phyloP scores from a whole-genome alignment of 805 yeast species.

The Candida vartiovaarae region DNA sequence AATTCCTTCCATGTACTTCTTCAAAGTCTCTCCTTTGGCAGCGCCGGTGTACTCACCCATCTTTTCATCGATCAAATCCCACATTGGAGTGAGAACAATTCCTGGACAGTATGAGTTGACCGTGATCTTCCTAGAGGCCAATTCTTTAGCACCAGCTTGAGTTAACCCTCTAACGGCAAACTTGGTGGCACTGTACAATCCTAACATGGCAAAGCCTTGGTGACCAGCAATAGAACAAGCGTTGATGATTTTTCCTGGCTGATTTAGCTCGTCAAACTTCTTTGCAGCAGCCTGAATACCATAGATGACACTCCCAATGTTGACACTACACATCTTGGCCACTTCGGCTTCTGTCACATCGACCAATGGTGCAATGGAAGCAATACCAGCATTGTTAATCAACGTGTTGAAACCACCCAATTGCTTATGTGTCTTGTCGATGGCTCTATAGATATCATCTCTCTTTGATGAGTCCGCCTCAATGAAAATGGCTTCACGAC shows the following conservation, averaged over 20 bases:
- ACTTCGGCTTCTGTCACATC: conserved; percentile 25
- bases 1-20: conserved; percentile 21
- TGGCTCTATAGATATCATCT: conserved; percentile 22
- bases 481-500: conserved; percentile 20
- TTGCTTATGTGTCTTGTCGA: conserved; percentile 22
- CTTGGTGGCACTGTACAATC: conserved; percentile 30
- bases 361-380: conserved; percentile 22
- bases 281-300: conserved; percentile 29
- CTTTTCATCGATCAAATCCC: conserved; percentile 25
- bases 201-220: conserved; percentile 25
- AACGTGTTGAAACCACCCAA: conserved; percentile 30
- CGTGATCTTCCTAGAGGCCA: conserved; percentile 29
- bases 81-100: conserved; percentile 33
- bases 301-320: conserved; percentile 27
- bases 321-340: conserved; percentile 20
- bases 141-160: conserved; percentile 32
- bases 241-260: conserved; percentile 33
- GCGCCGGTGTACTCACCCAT: conserved; percentile 22
- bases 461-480: conserved; percentile 22
- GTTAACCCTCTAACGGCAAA: conserved; percentile 32
- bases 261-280: conserved; percentile 22
- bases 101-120: conserved; percentile 35
- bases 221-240: conserved; percentile 31
- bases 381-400: conserved; percentile 33
- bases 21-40: conserved; percentile 23